Evolutionary conservation across 495 filamentous ascomycete species (phyloP).

Genomic region (Pyrenula aspistea): DNA sequence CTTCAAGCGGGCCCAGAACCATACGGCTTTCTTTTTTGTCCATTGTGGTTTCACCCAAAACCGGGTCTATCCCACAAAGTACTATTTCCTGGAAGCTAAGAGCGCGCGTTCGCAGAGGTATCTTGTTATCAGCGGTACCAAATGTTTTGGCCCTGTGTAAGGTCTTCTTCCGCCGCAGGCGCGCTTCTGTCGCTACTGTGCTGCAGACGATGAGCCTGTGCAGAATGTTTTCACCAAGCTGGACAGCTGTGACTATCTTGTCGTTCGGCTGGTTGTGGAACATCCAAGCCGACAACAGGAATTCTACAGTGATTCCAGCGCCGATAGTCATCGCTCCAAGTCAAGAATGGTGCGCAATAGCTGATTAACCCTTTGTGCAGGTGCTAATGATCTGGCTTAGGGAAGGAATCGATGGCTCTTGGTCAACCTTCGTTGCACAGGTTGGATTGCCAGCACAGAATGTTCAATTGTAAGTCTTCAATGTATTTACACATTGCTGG

Average conservation of each 20-base stretch:
- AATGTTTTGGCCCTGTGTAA: not conserved
- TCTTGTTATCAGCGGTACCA: not conserved
- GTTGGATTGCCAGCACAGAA: slow-evolving; percentile 37
- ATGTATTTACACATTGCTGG: too few species aligned
- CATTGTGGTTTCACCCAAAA: too few species aligned
- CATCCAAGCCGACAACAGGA: not conserved
- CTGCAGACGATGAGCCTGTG: not conserved
- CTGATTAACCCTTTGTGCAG: not conserved
- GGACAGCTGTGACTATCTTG: not conserved
- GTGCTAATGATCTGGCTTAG: slow-evolving; percentile 10
- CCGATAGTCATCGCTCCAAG: not conserved
- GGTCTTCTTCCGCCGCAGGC: not conserved
- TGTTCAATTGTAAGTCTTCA: slow-evolving; percentile 27
- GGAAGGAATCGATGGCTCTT: slow-evolving; percentile 40
- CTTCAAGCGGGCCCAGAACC: not conserved
- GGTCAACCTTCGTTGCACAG: slow-evolving; percentile 36
- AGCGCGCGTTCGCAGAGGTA: not conserved
- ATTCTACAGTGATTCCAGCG: not conserved
- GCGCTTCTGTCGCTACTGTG: not conserved
- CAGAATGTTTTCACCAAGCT: too few species aligned
- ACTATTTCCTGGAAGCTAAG: too few species aligned
- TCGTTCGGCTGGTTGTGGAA: not conserved
- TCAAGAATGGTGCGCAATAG: not conserved
- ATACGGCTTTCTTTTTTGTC: not conserved
- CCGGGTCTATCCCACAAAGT: too few species aligned